Evolutionary conservation across 2,329 filamentous ascomycete genomes (phyloP), one percentile per base, ranked within the genome.

Genomic region (Sporothrix humicola): DNA sequence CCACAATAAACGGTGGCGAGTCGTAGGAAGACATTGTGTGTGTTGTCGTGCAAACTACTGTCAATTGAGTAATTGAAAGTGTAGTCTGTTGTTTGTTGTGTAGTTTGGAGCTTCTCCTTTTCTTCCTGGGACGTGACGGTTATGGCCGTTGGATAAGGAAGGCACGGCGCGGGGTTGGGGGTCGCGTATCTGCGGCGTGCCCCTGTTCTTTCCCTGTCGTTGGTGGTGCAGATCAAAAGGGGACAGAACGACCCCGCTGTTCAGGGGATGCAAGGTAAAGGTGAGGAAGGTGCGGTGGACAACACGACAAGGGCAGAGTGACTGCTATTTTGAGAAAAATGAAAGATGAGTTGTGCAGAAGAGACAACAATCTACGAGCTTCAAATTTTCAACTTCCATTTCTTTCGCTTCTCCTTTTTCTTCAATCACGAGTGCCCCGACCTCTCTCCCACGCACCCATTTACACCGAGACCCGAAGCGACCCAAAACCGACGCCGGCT

Each of bases 1-100:
- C 95, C 82, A 98, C 89, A 79, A 97, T 91, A 78, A 77, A 77
- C 26, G 76, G 76, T 42, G 76, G 76, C 1, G 75, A 72, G 10
- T 63, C 52, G 63, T 59, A 56, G 3, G 74, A 65, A 56, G 75
- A 52, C 75, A 76, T 76, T 37, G 20, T 69, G 56, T 31, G 56
- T 17, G 42, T 20, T 23, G 63, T 58, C 46, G 10, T 44, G 52
- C 5, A 54, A n/a, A 26, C 37, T 20, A 48, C 17, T 20, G 31
- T 50, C 37, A 37, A 71, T 17, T 20, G 69, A 23, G 31, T 17
- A n/a, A 8, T 12, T 37, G 31, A 37, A 37, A 37, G 15, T 20
- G 37, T 63, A 15, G 59, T 63, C n/a, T 37, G 31, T 63, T 63
- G 48, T 56, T 69, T 4, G n/a, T n/a, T 52, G 48, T 17, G 48